A percentile compares a stretch with the other conserved stretches of the same genome.
Evolutionary conservation across 2,329 filamentous ascomycete species (phyloP).

Genomic region (Epichloe brachyelytri): DNA sequence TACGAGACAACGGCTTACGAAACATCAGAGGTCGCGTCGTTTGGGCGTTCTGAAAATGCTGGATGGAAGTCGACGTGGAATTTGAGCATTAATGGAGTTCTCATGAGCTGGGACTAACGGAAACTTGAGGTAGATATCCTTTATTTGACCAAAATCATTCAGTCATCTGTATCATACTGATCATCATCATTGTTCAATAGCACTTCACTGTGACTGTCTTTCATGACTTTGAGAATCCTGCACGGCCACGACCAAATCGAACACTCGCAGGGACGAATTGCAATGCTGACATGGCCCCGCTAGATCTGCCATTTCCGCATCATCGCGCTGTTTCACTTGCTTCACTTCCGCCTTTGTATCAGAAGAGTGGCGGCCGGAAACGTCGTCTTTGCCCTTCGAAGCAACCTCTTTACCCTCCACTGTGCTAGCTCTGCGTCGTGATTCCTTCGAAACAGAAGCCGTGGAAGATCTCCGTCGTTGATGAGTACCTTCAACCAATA

Average conservation of each 20-base stretch:
- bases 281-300: conserved; percentile 56
- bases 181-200: conserved; percentile 14
- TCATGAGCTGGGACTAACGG: neutral
- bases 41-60: conserved; percentile 7
- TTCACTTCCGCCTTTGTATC: conserved; percentile 9
- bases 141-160: conserved; percentile 16
- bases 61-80: neutral
- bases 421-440: conserved; percentile 21
- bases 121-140: conserved; percentile 24
- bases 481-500: conserved; percentile 50
- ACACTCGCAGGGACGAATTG: conserved; percentile 58
- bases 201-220: conserved; percentile 7
- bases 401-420: conserved; percentile 12
- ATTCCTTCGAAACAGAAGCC: conserved; percentile 19
- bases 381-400: conserved; percentile 3
- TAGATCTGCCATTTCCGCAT: conserved; percentile 49
- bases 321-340: conserved; percentile 16
- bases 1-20: neutral
- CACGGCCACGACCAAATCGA: conserved; percentile 47
- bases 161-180: conserved; percentile 21
- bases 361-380: conserved; percentile 9
- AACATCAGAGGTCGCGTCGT: conserved; percentile 4
- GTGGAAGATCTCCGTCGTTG: conserved; percentile 36
- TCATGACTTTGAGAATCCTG: conserved; percentile 39
- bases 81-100: neutral